phyloP scores from a whole-genome alignment of 2,329 filamentous ascomycete species.

The Ophiosphaerella narmari region DNA sequence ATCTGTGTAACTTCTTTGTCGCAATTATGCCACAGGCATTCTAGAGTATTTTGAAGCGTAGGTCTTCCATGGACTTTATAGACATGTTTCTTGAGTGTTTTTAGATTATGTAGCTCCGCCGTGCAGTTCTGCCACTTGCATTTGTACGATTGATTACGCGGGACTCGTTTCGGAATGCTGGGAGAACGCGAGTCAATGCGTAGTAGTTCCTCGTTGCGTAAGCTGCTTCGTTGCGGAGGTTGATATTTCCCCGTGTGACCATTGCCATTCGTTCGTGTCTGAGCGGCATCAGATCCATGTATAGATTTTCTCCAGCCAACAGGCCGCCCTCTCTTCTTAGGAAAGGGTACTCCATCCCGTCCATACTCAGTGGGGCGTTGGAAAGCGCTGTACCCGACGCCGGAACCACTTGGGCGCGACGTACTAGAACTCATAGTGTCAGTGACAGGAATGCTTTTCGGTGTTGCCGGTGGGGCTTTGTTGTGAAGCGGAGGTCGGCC shows the following conservation, averaged over 20 bases:
- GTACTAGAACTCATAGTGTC: slow-evolving; percentile 32
- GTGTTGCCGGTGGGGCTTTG: slow-evolving; percentile 19
- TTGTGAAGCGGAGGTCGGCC: slow-evolving; percentile 43
- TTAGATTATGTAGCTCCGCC: slow-evolving; percentile 65
- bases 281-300: slow-evolving; percentile 46
- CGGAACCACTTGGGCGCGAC: slow-evolving; percentile 22
- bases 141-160: slow-evolving; percentile 54
- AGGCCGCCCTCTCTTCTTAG: slow-evolving; percentile 53
- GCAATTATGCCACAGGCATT: slow-evolving; percentile 55
- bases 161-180: slow-evolving; percentile 31
- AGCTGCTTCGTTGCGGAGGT: slow-evolving; percentile 29
- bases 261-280: slow-evolving; percentile 28
- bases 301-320: slow-evolving; percentile 56
- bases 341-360: slow-evolving; percentile 43
- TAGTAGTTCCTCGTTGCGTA: slow-evolving; percentile 34
- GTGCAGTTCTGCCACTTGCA: slow-evolving; percentile 64
- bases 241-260: slow-evolving; percentile 15
- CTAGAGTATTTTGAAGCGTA: slow-evolving; percentile 40
- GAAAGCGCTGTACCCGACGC: slow-evolving; percentile 52
- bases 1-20: slow-evolving; percentile 27
- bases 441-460: slow-evolving; percentile 15
- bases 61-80: slow-evolving; percentile 58
- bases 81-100: slow-evolving; percentile 63
- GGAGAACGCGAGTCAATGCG: slow-evolving; percentile 38
- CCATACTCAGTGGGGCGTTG: slow-evolving; percentile 32